Percentiles rank a stretch among this genome's conserved stretches.
These are phyloP conservation scores for Fusarium stilboides DNA, from an alignment of 2,329 filamentous ascomycete genomes.

Conservation along the genomic window DNA sequence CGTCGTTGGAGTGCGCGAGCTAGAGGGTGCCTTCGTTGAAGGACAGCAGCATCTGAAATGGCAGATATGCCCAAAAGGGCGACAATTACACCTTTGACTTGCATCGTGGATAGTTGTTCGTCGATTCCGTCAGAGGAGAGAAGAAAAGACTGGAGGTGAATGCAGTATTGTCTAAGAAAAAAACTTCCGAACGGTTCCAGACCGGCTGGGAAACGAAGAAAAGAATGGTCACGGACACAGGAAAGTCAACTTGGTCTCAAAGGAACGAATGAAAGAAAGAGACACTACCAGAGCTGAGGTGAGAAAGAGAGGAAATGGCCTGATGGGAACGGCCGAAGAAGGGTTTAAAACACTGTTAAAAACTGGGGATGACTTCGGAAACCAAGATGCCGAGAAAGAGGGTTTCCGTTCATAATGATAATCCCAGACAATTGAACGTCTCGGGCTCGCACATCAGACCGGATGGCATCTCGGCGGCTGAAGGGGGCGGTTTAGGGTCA, in stretches of 20 bases:
- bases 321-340: slow-evolving; percentile 52
- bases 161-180: slow-evolving; percentile 30
- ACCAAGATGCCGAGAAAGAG: slow-evolving; percentile 58
- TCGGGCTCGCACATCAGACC: slow-evolving; percentile 53
- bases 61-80: slow-evolving; percentile 65
- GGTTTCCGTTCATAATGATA: slow-evolving; percentile 50
- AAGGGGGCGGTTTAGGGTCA: slow-evolving; percentile 40
- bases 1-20: slow-evolving; percentile 58
- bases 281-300: slow-evolving; percentile 65
- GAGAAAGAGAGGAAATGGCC: slow-evolving; percentile 55
- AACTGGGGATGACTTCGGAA: slow-evolving; percentile 52
- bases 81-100: slow-evolving; percentile 65
- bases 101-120: slow-evolving; percentile 60
- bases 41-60: slow-evolving; percentile 62
- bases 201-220: slow-evolving; percentile 60
- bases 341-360: slow-evolving; percentile 54
- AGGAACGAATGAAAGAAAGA: slow-evolving; percentile 65
- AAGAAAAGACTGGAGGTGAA: slow-evolving; percentile 29
- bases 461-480: slow-evolving; percentile 49
- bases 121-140: slow-evolving; percentile 44
- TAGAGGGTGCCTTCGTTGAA: slow-evolving; percentile 58
- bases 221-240: slow-evolving; percentile 63
- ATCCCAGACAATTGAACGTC: slow-evolving; percentile 51
- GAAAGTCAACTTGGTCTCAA: slow-evolving; percentile 50
- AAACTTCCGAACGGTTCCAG: slow-evolving; percentile 62